Conservation (phyloP, 441 rosid species). For the Populus trichocarpa region DNA sequence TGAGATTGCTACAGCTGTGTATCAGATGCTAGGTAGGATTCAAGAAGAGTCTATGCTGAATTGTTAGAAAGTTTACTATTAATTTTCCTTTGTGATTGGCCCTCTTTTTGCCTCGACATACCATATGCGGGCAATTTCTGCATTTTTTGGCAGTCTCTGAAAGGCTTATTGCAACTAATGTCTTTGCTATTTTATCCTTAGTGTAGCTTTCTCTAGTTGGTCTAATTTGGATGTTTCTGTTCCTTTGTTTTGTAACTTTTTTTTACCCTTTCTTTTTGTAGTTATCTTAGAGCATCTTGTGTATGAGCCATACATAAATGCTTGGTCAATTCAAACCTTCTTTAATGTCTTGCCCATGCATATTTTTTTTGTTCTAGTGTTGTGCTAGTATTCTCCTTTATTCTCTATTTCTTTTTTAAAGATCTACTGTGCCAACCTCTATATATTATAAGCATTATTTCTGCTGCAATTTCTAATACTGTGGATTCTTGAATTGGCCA, state of each 20-base stretch:
- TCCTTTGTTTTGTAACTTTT: background rate
- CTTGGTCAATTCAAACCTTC: constrained; percentile 25
- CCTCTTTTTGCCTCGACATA: background rate
- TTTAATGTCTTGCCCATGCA: constrained; percentile 19
- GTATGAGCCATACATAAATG: constrained; percentile 20
- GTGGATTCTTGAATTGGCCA: constrained; percentile 10
- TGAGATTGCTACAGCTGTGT: constrained; percentile 68
- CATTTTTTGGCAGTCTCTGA: constrained; percentile 19
- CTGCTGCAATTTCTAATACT: background rate
- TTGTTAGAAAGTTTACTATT: constrained; percentile 6
- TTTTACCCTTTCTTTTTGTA: background rate
- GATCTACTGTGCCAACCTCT: background rate
- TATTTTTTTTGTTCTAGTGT: background rate
- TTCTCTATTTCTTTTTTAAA: background rate
- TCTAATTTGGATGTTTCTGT: constrained; percentile 19
- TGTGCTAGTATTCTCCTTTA: background rate
- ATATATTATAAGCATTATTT: background rate
- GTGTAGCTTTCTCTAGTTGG: constrained; percentile 15
- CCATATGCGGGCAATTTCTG: constrained; percentile 13
- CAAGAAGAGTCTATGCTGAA: constrained; percentile 39
- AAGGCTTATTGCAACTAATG: constrained; percentile 23
- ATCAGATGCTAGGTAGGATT: constrained; percentile 65
- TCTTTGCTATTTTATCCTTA: constrained; percentile 12
- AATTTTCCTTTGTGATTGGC: constrained; percentile 15
- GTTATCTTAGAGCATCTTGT: background rate